Base-by-base conservation (phyloP, 2,329 filamentous ascomycete genomes). In the Neospermospora avenae region DNA sequence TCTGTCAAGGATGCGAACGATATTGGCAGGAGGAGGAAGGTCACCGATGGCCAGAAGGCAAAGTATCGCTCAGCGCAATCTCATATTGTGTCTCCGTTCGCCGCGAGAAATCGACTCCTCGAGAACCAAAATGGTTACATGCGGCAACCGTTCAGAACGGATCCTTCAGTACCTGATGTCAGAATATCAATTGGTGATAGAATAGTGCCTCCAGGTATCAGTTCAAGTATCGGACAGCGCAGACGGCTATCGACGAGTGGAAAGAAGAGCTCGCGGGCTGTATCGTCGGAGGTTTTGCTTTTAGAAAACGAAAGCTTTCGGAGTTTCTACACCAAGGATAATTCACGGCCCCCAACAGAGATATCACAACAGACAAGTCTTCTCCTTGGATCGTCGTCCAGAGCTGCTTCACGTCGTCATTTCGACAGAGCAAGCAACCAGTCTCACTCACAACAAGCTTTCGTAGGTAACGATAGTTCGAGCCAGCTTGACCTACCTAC, bases 201-300 rank as follows among this genome's bases (percentile, higher is more conserved):
- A 57, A 55, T 64, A 13, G 57, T 69, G 10, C 63, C 60, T 18
- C 63, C 67, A 37, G 67, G 67, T 46, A 35, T 67, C 31, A 70
- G 67, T 52, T 71, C 69, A 10, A 69, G 65, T 54, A 68, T 64
- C 4, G 58, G 42, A 20, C 55, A 41, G 25, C 69, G 51, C 20
- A 37, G 28, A 22, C 52, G 37, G 31, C 31, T 10, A 1, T 58
- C 34, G 22, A 37, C 34, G 14, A 44, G 8, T 10, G 44, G 20
- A 48, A 18, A 8, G 25, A 45, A 49, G 28, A 59, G 53, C 16
- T 61, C 57, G 24, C 44, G 34, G 13, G 51, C 57, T 14, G 35
- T 52, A 22, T 67, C 66, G n/a, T 70, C 69, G 13, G 70, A 72
- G 57, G 51, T 70, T 4, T 70, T 72, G 70, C 60, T 72, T 14